Base-by-base conservation (phyloP, 176 grass and related monocot genomes). In the Musa itinerans region DNA sequence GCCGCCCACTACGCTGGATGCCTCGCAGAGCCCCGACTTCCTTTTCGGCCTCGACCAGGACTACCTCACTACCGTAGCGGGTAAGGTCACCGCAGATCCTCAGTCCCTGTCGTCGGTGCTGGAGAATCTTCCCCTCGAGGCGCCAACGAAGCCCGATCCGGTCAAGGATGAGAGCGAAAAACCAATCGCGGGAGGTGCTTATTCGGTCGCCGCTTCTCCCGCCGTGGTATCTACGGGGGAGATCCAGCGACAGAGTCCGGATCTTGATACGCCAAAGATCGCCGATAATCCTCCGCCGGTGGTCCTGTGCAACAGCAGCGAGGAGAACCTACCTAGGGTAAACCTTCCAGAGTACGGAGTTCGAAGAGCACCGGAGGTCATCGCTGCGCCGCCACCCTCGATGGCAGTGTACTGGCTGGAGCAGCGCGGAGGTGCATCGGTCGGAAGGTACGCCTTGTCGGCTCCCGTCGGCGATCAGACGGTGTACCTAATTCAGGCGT, bases 1-100 rank as follows among this genome's bases (percentile, higher is more conserved):
- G 71, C 43, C 52, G 7, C 73, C 86, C 2, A 69, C 78, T 0
- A 69, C 73, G 50, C 80, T 34, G 2, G 58, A 73, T 61, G 73
- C 49, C 21, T 57, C 50, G 17, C 15, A 65, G 9, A 76, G 84
- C 54, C 95, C 86, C 11, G 95, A 99, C 80, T 88, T 84, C 81
- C 88, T 99, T 8, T 99, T 93, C 68, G 88, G 86, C 23, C 67
- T 99, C 52, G 95, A 99, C 72, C 81, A 81, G 62, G 79, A 84
- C 58, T 99, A 89, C 73, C 76, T 99, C 11, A 88, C 86, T 16
- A 88, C 95, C 1, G 88, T 88, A 0, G 88, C 88, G 8, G 84
- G 89, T 3, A 99, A 99, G 85, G 90, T 92, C 5, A 90, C 82
- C 78, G 86, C 91, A 68, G 79, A 78, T 2, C 72, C 68, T 17